A percentile compares a stretch with the other conserved stretches of the same genome.
These are phyloP conservation scores for Dactylonectria estremocensis DNA, from an alignment of 2,329 filamentous ascomycete genomes.

Conservation along the genomic window DNA sequence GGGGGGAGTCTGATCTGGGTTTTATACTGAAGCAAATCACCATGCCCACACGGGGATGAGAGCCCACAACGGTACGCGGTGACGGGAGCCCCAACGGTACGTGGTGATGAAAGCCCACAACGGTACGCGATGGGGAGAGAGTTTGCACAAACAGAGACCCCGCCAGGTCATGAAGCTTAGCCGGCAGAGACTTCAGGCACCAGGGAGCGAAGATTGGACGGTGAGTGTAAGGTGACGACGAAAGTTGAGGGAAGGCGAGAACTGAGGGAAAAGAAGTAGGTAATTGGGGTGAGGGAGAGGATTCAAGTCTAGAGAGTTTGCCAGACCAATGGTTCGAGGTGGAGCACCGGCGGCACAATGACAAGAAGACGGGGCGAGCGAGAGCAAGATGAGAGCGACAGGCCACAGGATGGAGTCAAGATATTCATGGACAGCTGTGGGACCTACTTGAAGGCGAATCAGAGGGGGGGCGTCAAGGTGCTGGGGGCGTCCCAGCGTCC, in stretches of 20 bases:
- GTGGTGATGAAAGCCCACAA: too few relatives aligned
- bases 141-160: conserved; percentile 19
- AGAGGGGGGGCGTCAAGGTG: conserved; percentile 27
- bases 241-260: neutral
- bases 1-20: conserved; percentile 8
- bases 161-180: conserved; percentile 19
- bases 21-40: conserved; percentile 20
- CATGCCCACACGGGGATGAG: neutral
- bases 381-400: conserved; percentile 12
- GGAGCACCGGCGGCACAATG: conserved; percentile 20
- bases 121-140: conserved; percentile 10
- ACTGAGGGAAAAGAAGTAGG: neutral
- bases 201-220: conserved; percentile 30
- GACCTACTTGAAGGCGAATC: conserved; percentile 13
- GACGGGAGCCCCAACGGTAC: too few relatives aligned
- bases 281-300: conserved; percentile 15
- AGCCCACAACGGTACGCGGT: too few relatives aligned
- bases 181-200: conserved; percentile 23
- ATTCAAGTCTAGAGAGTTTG: conserved; percentile 29
- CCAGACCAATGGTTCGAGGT: conserved; percentile 21
- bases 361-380: neutral
- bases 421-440: conserved; percentile 30
- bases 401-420: conserved; percentile 23
- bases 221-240: conserved; percentile 1
- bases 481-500: conserved; percentile 26